Evolutionary conservation across 73 alveolate species (phyloP), one percentile per base, ranked within the genome.

Genomic region (Uronychia binucleata): DNA sequence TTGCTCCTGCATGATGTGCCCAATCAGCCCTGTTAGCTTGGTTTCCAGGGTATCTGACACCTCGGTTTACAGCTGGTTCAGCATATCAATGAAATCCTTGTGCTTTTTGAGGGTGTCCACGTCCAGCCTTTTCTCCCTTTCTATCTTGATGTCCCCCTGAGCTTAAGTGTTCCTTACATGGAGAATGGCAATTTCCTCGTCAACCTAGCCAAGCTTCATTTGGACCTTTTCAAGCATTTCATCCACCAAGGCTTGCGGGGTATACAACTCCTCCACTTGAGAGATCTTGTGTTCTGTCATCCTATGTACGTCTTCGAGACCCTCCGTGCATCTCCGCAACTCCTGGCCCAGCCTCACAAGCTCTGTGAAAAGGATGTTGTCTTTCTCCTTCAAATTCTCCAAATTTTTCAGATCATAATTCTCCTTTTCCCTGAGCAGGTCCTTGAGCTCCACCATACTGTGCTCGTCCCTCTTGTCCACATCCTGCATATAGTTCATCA

Each of bases 271-370:
- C 77, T 59, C 60, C 27, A 80, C 91, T 29, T 33, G 29, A 35
- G 90, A 57, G 28, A 88, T 33, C 29, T 33, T 80, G 33, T 57
- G 78, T 83, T 59, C 28, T 59, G 74, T 91, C 30, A 81, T 80
- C 13, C 30, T 25, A 74, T 58, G 75, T 31, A 88, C 57, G 28
- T 31, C 29, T 46, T 88, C 77, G 59, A 88, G 27, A 75, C 26
- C 59, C 59, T 88, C 88, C 0, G 46, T 46, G 19, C 57, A 31
- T 86, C 82, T 88, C 32, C 83, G 88, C 30, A 57, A 28, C n/a
- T 82, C 85, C 83, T 88, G 78, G 0, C 94, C 94, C 0, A 88
- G 79, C 74, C 94, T 82, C 28, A 82, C 90, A 0, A 88, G 90
- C 35, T 88, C 94, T 0, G 80, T 87, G 75, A 88, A 83, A 35